Evolutionary conservation across 257 asterid genomes (phyloP), one percentile per base, ranked within the genome.

Genomic region (Pogostemon cablin): DNA sequence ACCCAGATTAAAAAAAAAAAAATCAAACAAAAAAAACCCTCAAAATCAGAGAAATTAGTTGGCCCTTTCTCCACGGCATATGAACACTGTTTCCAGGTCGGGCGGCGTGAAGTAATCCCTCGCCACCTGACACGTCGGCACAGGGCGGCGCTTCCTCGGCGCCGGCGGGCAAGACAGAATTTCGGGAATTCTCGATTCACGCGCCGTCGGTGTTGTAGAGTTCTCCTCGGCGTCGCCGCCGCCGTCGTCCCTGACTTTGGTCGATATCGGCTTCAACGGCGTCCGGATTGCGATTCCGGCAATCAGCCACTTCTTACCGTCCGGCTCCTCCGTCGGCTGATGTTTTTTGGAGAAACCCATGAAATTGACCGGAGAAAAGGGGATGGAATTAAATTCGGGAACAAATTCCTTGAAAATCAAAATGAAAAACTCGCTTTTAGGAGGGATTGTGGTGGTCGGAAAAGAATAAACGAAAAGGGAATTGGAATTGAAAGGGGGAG

Each of bases 131-230:
- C 91, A 84, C 3, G 80, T 67, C 9, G 92, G 62, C 3, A 77
- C 53, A 9, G 96, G 89, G 65, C 97, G 88, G 80, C 87, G 88
- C 83, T 92, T 92, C 93, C 95, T 79, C 61, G 98, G 98, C 55
- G 97, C 85, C 40, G 96, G 84, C 37, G 98, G 98, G 72, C 97
- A 90, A 2, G 80, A 52, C 60, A 79, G 47, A 11, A 53, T 77
- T 62, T 78, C 90, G 68, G 96, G 90, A 79, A 92, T 85, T 73
- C 79, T 88, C 0, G 91, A 77, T 12, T 77, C 93, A 68, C 88
- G 86, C 49, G 88, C 87, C 69, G 95, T 92, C 57, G 98, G 98
- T 2, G 98, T 92, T 3, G 90, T 92, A 49, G 96, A 70, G 5
- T 76, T 66, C 9, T 73, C 80, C 49, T 56, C 75, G 32, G 32